phyloP scores from a whole-genome alignment of 2,329 filamentous ascomycete species.

The Pestalotiopsis fici region DNA sequence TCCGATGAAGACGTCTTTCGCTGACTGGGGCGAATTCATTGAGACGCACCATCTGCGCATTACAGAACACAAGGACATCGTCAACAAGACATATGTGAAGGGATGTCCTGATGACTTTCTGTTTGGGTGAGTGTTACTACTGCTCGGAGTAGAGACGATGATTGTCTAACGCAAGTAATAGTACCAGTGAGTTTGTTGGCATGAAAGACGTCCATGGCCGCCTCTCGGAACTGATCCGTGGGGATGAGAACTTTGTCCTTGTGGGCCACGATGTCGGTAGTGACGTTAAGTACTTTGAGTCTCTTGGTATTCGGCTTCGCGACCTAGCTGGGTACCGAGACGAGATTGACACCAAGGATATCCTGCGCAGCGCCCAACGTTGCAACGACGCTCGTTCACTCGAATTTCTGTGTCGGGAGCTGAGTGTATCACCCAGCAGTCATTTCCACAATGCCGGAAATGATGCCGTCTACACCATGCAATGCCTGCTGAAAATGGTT shows the following conservation, averaged over 20 bases:
- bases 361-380: conserved; percentile 66
- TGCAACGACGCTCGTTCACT: conserved; percentile 58
- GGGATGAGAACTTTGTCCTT: conserved; percentile 60
- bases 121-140: conserved; percentile 63
- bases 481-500: conserved; percentile 68
- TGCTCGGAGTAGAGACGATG: neutral
- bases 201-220: conserved; percentile 31
- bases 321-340: conserved; percentile 59
- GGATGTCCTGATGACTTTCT: conserved; percentile 76
- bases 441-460: conserved; percentile 88
- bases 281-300: conserved; percentile 70
- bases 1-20: conserved; percentile 59
- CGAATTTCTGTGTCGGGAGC: conserved; percentile 58
- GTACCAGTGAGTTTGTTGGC: conserved; percentile 42
- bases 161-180: conserved; percentile 23
- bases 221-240: conserved; percentile 37
- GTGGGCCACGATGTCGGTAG: conserved; percentile 73
- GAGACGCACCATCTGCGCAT: conserved; percentile 76
- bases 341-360: conserved; percentile 69
- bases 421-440: conserved; percentile 59
- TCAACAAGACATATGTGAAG: conserved; percentile 68
- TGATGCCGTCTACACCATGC: conserved; percentile 79
- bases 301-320: conserved; percentile 63
- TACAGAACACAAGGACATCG: conserved; percentile 63
- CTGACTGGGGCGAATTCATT: conserved; percentile 69